These are phyloP conservation scores for Fraxinus latifolia DNA, from an alignment of 305 asterid species.

Conservation along the genomic window DNA sequence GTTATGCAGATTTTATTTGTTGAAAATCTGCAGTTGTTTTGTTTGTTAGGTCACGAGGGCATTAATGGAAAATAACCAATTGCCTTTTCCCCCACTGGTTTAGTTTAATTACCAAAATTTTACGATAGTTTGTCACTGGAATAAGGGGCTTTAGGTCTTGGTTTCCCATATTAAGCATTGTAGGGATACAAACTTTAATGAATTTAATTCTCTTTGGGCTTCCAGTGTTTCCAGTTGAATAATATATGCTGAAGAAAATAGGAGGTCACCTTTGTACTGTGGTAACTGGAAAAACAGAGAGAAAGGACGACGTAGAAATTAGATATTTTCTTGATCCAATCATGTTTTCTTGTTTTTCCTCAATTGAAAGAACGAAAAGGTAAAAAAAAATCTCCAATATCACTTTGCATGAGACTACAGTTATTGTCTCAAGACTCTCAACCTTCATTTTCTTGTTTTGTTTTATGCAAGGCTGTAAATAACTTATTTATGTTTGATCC, in stretches of 20 bases:
- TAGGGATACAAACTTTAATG: neutral
- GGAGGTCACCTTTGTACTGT: neutral
- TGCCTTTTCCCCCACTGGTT: neutral
- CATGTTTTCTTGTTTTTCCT: neutral
- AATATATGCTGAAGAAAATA: neutral
- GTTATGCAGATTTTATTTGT: constrained; percentile 1
- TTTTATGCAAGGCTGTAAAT: neutral
- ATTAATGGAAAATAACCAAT: neutral
- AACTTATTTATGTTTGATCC: neutral
- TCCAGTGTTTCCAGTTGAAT: neutral
- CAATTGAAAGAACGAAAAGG: neutral
- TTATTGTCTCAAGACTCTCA: neutral
- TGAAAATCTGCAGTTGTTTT: neutral
- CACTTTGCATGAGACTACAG: neutral
- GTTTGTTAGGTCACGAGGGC: neutral
- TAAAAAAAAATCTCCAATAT: neutral
- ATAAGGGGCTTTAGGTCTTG: neutral
- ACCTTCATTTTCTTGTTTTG: neutral
- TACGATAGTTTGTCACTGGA: neutral
- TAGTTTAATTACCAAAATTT: neutral
- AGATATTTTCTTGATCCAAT: neutral
- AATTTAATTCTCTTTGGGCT: neutral
- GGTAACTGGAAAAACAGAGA: neutral
- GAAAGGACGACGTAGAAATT: neutral
- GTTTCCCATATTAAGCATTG: neutral